Base-by-base conservation (phyloP, 176 grass and related monocot genomes). In the Oryza meyeriana region DNA sequence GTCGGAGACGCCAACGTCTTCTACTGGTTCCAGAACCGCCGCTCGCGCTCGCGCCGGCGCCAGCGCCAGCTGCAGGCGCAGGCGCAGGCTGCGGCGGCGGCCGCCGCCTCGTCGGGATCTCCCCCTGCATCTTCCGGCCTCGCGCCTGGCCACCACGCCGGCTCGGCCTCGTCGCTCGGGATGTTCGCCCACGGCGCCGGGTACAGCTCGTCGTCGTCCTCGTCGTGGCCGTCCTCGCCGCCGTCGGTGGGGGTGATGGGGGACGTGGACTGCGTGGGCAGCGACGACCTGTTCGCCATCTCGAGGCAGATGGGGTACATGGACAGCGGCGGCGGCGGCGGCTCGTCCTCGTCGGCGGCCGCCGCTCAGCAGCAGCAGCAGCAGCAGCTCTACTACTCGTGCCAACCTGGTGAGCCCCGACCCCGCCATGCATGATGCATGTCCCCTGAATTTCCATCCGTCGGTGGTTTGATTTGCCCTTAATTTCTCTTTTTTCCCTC, bases 21-120 rank as follows among this genome's bases (percentile, higher is more conserved):
- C 78, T 98, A 98, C 80, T 98, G 95, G 95, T 98, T 98, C 71
- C 95, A 94, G 88, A 98, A 98, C 75, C 86, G 95, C 27, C 87
- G 95, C 66, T 98, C 95, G 1, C 79, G 95, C 17, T 98, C 92
- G 0, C 92, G 95, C 44, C 90, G 95, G 1, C 95, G 92, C 61
- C 95, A 98, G 74, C 90, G 95, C n/a, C 95, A 94, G 84, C 74
- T 92, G 18, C 92, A 91, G 78, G 90, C 85, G 9, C 87, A 88
- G 70, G 81, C 87, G 18, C 79, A 83, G 41, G 74, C 75, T 0
- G 30, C 47, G 8, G 64, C 82, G 0, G 73, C 86, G 0, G 52
- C 80, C 0, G 63, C 70, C 0, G 83, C 62, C 34, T 81, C 82
- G 0, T 77, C 83, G 0, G 88, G 81, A 0, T 88, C 86, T 26